Evolutionary conservation across 768 basidiomycete genomes (phyloP), one percentile per base, ranked within the genome.

Genomic region (Fomitopsis serialis): DNA sequence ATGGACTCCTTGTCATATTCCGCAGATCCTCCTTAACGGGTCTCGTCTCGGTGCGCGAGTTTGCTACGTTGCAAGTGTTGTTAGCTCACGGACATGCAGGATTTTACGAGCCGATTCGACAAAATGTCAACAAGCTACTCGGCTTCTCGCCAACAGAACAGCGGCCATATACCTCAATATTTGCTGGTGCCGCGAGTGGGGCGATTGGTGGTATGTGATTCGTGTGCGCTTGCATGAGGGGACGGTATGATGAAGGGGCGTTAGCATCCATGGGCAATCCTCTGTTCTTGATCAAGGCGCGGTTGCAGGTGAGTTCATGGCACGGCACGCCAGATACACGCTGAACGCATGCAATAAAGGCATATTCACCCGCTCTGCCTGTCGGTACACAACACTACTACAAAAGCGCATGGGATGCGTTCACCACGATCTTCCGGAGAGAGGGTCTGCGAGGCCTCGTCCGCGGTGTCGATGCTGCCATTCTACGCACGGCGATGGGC

Each of bases 311-410:
- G 17, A 46, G 69, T 42, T 12, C 44, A 22, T 8, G 1, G 15
- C 25, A 7, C 24, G 43, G 49, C 37, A 45, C 48, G 29, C 25
- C 2, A 21, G 17, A 27, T 15, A 17, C 25, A 37, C 42, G 17
- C 21, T 25, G 22, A 35, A 6, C 32, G 29, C 36, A 40, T 48
- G 12, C 24, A 4, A 36, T 8, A 10, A 24, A 90, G 87, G 97
- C 97, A 25, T 99, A 93, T 71, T 98, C 95, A 0, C 94, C 96
- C 7, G 82, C 85, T 37, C 77, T 98, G 11, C 96, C 97, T 8
- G 92, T 99, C 50, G 97, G 97, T 54, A 79, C 93, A 9, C 97
- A 99, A 64, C 96, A 94, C 67, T 66, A 91, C 61, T 99, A 99
- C 74, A 90, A 86, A 61, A 87, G 69, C 60, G 87, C 90, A 0